A percentile compares a stretch with the other conserved stretches of the same genome.
Conservation (phyloP, 202 grass and related monocot species). For the Sporobolus alterniflorus region DNA sequence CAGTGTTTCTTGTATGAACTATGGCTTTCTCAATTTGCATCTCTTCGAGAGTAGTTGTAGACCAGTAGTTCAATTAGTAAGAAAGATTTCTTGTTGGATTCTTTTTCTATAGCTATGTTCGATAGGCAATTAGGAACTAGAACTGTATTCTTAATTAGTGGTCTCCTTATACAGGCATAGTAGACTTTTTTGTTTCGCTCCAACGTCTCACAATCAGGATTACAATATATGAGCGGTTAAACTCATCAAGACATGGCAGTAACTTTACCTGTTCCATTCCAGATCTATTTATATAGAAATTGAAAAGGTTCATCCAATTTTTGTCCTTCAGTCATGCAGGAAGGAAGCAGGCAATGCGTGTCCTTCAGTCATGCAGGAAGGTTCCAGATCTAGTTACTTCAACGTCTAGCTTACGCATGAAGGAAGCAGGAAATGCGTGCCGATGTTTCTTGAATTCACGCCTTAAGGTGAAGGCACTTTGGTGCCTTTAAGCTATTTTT, state of each 20-base stretch:
- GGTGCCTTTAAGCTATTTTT: too few species aligned
- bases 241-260: background rate
- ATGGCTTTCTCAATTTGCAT: too few species aligned
- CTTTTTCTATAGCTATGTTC: background rate
- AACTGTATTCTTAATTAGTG: background rate
- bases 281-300: background rate
- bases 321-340: background rate
- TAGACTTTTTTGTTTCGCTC: background rate
- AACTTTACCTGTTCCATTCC: background rate
- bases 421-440: background rate
- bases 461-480: too few species aligned
- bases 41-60: too few species aligned
- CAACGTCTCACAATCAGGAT: background rate
- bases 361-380: background rate
- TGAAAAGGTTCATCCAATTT: background rate
- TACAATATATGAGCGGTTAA: background rate
- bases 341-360: too few species aligned
- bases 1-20: too few species aligned
- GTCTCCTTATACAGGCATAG: background rate
- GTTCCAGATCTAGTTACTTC: background rate
- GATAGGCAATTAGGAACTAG: background rate
- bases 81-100: background rate
- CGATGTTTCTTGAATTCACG: background rate
- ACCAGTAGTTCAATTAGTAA: too few species aligned
- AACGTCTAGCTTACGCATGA: background rate